A percentile compares a stretch with the other conserved stretches of the same genome.
Conservation (phyloP, 2,329 filamentous ascomycete genomes). For the Xylaria sp. region DNA sequence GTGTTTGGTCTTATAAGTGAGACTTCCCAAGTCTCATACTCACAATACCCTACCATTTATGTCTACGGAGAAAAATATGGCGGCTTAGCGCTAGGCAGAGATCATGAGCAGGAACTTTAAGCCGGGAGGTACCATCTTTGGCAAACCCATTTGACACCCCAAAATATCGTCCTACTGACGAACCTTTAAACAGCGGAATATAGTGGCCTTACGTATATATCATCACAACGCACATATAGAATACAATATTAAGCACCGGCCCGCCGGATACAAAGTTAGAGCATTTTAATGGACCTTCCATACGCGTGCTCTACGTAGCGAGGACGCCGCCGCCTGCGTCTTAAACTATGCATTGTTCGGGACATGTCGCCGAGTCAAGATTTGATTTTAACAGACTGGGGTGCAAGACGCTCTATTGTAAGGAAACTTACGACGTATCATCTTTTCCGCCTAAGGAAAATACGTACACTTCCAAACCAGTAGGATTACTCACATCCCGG, state of each 20-base stretch:
- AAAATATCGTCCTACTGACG: not conserved
- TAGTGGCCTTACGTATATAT: slow-evolving; percentile 15
- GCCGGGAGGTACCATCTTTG: not conserved
- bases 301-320: too few species aligned
- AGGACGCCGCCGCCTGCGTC: too few species aligned
- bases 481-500: too few species aligned
- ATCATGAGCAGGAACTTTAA: slow-evolving; percentile 14
- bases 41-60: not conserved
- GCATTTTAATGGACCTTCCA: too few species aligned
- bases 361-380: too few species aligned
- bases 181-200: not conserved
- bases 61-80: not conserved
- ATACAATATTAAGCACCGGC: not conserved
- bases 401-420: too few species aligned
- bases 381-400: too few species aligned
- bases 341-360: too few species aligned
- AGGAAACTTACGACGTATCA: too few species aligned
- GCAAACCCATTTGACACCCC: slow-evolving; percentile 14
- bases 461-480: too few species aligned
- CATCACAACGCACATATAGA: slow-evolving; percentile 6
- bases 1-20: not conserved
- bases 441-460: too few species aligned
- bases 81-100: slow-evolving; percentile 23
- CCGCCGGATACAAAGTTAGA: not conserved
- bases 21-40: not conserved